Conservation (phyloP, 257 asterid genomes). For the Solanum clarkiae region DNA sequence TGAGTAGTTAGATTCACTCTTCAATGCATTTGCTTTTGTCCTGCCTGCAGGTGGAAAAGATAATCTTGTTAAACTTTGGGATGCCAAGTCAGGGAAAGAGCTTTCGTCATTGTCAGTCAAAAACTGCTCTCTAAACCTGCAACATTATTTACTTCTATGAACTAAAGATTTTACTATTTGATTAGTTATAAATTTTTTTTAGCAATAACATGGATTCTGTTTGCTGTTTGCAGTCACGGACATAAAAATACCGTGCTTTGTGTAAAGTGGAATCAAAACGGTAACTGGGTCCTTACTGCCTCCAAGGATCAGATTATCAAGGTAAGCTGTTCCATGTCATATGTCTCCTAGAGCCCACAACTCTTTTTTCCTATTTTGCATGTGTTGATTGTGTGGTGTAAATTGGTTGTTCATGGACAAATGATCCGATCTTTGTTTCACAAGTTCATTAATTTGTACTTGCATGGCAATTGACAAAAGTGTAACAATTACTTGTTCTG, state of each 20-base stretch:
- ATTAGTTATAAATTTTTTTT: background rate
- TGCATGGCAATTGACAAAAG: background rate
- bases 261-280: slow-evolving; percentile 93
- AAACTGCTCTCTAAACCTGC: background rate
- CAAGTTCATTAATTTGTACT: background rate
- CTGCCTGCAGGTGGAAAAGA: slow-evolving; percentile 86
- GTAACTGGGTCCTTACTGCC: slow-evolving; percentile 93
- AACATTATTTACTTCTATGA: background rate
- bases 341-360: background rate
- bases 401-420: background rate
- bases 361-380: background rate
- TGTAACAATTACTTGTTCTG: background rate
- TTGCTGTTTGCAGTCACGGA: slow-evolving; percentile 67
- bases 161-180: background rate
- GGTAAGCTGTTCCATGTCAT: slow-evolving; percentile 23
- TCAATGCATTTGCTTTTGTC: background rate
- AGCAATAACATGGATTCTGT: background rate
- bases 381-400: background rate
- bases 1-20: background rate
- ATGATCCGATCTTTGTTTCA: background rate
- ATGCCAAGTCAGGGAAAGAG: slow-evolving; percentile 90
- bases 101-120: slow-evolving; percentile 81
- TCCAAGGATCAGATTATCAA: slow-evolving; percentile 96
- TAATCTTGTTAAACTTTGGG: slow-evolving; percentile 98
- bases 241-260: slow-evolving; percentile 91